These are phyloP conservation scores for Cotoneaster glaucophyllus DNA, from an alignment of 306 rosid species.

Conservation along the genomic window DNA sequence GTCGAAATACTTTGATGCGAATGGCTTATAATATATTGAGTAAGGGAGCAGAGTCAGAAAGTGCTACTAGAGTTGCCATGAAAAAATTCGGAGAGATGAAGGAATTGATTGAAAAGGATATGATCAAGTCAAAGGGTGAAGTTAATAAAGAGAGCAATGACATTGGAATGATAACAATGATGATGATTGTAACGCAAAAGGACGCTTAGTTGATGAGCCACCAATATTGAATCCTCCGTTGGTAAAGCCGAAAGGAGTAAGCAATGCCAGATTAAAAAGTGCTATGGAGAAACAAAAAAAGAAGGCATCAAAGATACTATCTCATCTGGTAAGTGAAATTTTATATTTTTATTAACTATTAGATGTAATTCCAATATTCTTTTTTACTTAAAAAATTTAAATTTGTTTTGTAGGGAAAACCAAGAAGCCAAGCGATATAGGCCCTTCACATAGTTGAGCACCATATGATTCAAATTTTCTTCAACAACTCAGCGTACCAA, in stretches of 20 bases:
- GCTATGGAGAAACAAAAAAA: background rate
- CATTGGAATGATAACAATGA: background rate
- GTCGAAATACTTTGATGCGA: background rate
- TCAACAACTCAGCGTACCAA: background rate
- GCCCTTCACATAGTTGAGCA: background rate
- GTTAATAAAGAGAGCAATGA: background rate
- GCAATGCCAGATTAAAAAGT: no score
- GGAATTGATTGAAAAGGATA: background rate
- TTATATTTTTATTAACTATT: no score
- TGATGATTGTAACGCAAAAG: background rate
- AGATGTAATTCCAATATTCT: no score
- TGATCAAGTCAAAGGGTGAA: no score
- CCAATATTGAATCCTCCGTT: background rate
- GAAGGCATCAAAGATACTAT: background rate
- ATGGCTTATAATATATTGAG: background rate
- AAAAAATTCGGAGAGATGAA: background rate
- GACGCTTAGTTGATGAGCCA: background rate
- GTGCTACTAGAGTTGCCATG: background rate
- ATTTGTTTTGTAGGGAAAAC: background rate
- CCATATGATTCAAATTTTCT: background rate
- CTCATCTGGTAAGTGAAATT: background rate
- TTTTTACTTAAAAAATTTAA: no score
- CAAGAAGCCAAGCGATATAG: background rate
- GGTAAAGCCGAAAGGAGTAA: background rate
- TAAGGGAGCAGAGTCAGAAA: background rate